A percentile compares a stretch with the other conserved stretches of the same genome.
phyloP scores from a whole-genome alignment of 305 asterid species.

The Caryopteris hybrid region DNA sequence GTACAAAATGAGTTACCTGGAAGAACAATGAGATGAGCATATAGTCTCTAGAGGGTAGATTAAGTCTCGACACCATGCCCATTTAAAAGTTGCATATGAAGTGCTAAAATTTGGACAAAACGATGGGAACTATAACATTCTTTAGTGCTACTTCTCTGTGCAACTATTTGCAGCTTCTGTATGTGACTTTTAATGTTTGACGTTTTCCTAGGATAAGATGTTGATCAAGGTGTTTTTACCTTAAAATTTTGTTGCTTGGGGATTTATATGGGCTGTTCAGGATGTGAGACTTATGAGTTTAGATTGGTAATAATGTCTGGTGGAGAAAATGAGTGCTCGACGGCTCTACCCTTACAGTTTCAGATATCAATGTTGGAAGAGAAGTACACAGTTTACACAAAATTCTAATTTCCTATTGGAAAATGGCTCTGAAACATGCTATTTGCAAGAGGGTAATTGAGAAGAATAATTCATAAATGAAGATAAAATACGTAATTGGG shows the following conservation, averaged over 20 bases:
- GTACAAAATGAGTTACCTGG: too few relatives aligned
- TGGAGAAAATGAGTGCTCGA: neutral
- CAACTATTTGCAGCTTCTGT: too few relatives aligned
- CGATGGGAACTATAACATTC: too few relatives aligned
- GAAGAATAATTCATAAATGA: neutral
- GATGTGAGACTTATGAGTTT: neutral
- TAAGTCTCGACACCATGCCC: neutral
- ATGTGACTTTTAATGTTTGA: neutral
- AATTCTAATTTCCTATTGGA: neutral
- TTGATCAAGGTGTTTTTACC: neutral
- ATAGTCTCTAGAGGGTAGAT: neutral
- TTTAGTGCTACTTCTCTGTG: neutral
- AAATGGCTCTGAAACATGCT: neutral
- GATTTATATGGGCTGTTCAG: neutral
- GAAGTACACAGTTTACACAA: neutral
- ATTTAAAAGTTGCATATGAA: neutral
- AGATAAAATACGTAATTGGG: neutral
- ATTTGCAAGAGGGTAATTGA: neutral
- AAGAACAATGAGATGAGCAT: neutral
- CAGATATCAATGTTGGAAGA: neutral
- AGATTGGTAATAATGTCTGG: neutral
- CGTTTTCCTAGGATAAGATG: neutral
- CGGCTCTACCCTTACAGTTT: neutral
- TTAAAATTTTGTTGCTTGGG: neutral
- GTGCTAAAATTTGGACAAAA: neutral